Percentiles rank a stretch among this genome's conserved stretches.
Evolutionary conservation across 495 filamentous ascomycete species (phyloP).

Genomic region (Hypoxylon perforatum): DNA sequence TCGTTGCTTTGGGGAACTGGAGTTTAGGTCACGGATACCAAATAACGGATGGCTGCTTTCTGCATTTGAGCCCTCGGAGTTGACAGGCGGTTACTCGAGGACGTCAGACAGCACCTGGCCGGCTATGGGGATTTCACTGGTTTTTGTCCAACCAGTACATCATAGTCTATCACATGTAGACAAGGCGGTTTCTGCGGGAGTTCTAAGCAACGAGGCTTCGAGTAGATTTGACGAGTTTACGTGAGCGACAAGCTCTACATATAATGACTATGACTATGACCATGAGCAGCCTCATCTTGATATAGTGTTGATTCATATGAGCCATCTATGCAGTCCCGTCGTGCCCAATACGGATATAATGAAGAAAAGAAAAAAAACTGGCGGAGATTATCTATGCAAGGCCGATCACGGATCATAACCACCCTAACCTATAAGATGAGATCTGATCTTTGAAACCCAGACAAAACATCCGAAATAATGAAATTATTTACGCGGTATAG

Average conservation of each 20-base stretch:
- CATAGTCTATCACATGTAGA: slow-evolving; percentile 2
- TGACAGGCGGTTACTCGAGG: slow-evolving; percentile 26
- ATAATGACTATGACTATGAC: background rate
- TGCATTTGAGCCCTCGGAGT: slow-evolving; percentile 42
- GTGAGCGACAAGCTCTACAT: background rate
- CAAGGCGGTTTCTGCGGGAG: background rate
- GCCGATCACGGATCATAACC: slow-evolving; percentile 1
- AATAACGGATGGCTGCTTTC: slow-evolving; percentile 45
- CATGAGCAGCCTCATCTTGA: background rate
- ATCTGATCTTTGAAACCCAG: slow-evolving; percentile 17
- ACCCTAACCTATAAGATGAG: slow-evolving; percentile 13
- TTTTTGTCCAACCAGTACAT: slow-evolving; percentile 5
- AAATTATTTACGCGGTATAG: slow-evolving; percentile 3
- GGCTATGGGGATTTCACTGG: slow-evolving; percentile 7
- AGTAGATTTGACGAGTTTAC: slow-evolving; percentile 12
- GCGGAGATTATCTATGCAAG: background rate
- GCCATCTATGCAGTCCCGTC: too few species aligned
- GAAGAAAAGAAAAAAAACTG: background rate
- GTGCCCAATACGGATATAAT: too few species aligned
- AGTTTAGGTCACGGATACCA: slow-evolving; percentile 48
- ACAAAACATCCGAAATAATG: background rate
- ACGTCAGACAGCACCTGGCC: slow-evolving; percentile 19
- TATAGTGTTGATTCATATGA: too few species aligned
- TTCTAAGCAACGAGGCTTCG: background rate
- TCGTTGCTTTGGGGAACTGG: slow-evolving; percentile 40